phyloP scores from a whole-genome alignment of 2,329 filamentous ascomycete species.

The Plectosphaerella cucumerina region DNA sequence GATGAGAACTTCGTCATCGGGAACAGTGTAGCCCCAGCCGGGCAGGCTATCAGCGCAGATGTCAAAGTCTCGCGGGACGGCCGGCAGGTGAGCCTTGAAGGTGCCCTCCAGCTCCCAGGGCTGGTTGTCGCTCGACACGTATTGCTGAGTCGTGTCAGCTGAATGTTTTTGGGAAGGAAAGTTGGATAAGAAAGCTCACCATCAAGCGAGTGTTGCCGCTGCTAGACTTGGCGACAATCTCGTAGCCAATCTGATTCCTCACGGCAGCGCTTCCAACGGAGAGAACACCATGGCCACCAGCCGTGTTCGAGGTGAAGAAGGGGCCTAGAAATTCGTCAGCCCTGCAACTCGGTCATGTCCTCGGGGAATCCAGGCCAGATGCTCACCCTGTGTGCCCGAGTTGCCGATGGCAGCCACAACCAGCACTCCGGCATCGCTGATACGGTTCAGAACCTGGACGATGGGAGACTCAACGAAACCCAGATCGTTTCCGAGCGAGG shows the following conservation, averaged over 20 bases:
- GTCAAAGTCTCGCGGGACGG: background rate
- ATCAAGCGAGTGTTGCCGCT: constrained; percentile 4
- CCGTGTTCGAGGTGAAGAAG: constrained; percentile 4
- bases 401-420: background rate
- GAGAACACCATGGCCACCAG: background rate
- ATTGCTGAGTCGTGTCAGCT: background rate
- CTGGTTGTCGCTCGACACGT: background rate
- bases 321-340: background rate
- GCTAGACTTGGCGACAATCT: constrained; percentile 1
- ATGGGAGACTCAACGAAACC: background rate
- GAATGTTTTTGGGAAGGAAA: background rate
- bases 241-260: background rate
- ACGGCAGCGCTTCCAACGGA: constrained; percentile 5
- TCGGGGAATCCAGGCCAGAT: no score
- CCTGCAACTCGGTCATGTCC: background rate
- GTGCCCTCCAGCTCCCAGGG: constrained; percentile 3
- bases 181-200: background rate
- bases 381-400: background rate
- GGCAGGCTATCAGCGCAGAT: background rate
- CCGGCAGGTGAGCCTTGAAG: background rate
- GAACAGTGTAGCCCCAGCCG: background rate
- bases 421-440: background rate
- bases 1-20: background rate
- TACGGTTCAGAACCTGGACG: background rate
- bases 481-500: background rate